phyloP scores from a whole-genome alignment of 2,329 filamentous ascomycete species.

The Diplodia mutila region DNA sequence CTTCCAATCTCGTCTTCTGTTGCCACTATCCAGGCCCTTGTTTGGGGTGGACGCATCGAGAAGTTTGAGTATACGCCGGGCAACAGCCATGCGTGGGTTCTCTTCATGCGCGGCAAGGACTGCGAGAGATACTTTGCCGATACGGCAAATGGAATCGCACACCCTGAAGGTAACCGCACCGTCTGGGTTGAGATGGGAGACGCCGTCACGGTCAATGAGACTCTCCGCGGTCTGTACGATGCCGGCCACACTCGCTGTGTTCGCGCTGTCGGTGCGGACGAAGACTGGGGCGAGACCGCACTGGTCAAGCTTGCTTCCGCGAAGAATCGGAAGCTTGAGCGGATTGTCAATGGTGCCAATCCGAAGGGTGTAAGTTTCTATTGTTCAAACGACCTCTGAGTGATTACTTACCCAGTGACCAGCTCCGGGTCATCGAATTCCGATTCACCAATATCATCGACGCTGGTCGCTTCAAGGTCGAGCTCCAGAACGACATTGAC shows the following conservation, averaged over 20 bases:
- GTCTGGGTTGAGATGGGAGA: constrained; percentile 36
- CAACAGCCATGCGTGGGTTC: constrained; percentile 34
- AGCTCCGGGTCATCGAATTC: constrained; percentile 52
- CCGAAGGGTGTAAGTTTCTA: constrained; percentile 45
- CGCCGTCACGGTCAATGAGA: constrained; percentile 36
- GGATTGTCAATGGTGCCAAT: constrained; percentile 48
- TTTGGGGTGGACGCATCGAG: constrained; percentile 45
- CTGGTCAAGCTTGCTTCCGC: constrained; percentile 46
- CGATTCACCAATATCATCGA: constrained; percentile 53
- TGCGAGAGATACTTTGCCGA: constrained; percentile 40
- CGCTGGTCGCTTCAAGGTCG: constrained; percentile 50
- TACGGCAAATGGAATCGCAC: constrained; percentile 41
- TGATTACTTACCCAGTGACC: constrained; percentile 22
- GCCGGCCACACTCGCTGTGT: constrained; percentile 52
- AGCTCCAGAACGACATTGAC: constrained; percentile 45
- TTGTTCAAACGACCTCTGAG: neutral
- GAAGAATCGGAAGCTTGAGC: constrained; percentile 47
- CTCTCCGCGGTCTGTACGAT: constrained; percentile 46
- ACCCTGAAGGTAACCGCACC: constrained; percentile 30
- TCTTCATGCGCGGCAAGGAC: constrained; percentile 40
- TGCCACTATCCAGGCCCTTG: constrained; percentile 35
- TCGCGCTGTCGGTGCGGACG: constrained; percentile 47
- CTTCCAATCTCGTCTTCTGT: constrained; percentile 19
- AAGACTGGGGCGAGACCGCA: constrained; percentile 43
- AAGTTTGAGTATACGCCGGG: constrained; percentile 35